These are phyloP conservation scores for Penicillium canescens DNA, from an alignment of 495 filamentous ascomycete genomes.

Conservation along the genomic window DNA sequence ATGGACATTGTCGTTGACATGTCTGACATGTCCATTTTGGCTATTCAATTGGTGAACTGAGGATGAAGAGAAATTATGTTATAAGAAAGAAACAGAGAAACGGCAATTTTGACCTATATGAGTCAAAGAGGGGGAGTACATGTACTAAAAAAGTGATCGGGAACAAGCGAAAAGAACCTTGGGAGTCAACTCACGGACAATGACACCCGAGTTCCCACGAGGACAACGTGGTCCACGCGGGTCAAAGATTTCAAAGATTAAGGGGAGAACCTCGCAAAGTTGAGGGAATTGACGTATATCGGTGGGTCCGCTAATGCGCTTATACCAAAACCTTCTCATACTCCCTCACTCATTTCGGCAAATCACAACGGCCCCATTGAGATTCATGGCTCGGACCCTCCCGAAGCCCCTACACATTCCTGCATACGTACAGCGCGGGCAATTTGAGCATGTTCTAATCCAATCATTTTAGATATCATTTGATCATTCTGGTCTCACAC, in stretches of 20 bases:
- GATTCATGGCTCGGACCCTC: no score
- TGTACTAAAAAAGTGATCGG: no score
- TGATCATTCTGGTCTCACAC: no score
- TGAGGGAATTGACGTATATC: no score
- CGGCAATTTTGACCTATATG: no score
- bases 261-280: background rate
- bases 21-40: constrained; percentile 20
- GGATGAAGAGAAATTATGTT: background rate
- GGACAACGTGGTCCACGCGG: background rate
- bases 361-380: no score
- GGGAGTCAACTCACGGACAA: background rate
- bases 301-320: background rate
- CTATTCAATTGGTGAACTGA: background rate
- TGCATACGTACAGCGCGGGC: no score
- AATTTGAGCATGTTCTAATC: no score
- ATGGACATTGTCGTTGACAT: constrained; percentile 16
- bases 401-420: no score
- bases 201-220: background rate
- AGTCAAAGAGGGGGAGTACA: no score
- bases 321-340: constrained; percentile 1
- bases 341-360: background rate
- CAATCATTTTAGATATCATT: no score
- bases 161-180: background rate
- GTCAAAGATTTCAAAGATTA: background rate
- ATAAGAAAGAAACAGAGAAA: background rate